Conservation (phyloP, 495 filamentous ascomycete genomes). For the Articulospora tetracladia region DNA sequence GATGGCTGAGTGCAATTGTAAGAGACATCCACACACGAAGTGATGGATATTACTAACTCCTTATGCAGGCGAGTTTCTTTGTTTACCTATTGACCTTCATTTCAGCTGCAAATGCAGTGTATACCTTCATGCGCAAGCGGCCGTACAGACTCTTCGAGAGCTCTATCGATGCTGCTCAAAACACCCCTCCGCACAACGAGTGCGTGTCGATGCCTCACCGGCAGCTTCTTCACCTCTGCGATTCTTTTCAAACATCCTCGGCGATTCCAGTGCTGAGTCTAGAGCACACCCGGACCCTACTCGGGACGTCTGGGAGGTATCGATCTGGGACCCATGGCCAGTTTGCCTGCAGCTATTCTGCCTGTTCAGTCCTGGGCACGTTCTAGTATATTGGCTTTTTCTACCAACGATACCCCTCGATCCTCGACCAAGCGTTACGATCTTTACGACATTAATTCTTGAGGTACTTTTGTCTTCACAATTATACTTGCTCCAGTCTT, state of each 20-base stretch:
- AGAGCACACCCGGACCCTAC: conserved; percentile 80
- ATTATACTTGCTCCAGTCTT: conserved; percentile 62
- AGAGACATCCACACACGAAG: conserved; percentile 33
- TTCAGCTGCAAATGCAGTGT: conserved; percentile 70
- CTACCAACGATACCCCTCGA: conserved; percentile 73
- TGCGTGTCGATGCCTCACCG: conserved; percentile 86
- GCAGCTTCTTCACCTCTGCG: conserved; percentile 73
- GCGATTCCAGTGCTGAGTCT: conserved; percentile 56
- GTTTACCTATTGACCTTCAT: conserved; percentile 62
- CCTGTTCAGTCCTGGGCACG: conserved; percentile 88
- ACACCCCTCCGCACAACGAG: conserved; percentile 82
- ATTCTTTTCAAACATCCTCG: conserved; percentile 65
- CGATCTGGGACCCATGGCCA: conserved; percentile 89
- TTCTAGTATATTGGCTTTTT: conserved; percentile 82
- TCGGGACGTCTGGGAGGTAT: conserved; percentile 91
- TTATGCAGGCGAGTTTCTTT: conserved; percentile 61
- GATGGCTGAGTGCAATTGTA: conserved; percentile 77
- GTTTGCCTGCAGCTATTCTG: conserved; percentile 80
- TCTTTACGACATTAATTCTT: conserved; percentile 74
- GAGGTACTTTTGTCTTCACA: conserved; percentile 72
- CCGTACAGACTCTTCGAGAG: conserved; percentile 91
- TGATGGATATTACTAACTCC: neutral
- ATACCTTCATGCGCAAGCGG: conserved; percentile 77
- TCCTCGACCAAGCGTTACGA: conserved; percentile 75
- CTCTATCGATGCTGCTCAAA: conserved; percentile 66